These are phyloP conservation scores for Chrysoporthe austroafricana DNA, from an alignment of 2,329 filamentous ascomycete genomes.

Conservation along the genomic window DNA sequence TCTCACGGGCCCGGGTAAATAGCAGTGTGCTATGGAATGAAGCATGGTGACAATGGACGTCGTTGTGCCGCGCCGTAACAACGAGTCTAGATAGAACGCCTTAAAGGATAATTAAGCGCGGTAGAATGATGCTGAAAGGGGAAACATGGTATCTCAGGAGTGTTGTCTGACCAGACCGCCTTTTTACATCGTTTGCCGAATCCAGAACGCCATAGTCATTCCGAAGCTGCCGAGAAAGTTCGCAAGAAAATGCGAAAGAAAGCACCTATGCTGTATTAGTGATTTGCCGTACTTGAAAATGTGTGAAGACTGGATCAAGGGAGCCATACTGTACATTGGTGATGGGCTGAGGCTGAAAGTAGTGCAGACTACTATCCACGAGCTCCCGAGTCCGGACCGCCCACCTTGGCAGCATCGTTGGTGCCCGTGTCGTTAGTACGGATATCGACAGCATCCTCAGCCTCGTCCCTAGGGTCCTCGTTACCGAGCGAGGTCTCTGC, in stretches of 20 bases:
- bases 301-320: neutral
- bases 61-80: too few species aligned
- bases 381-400: neutral
- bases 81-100: too few species aligned
- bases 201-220: neutral
- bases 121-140: too few species aligned
- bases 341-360: neutral
- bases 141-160: constrained; percentile 21
- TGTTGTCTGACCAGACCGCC: constrained; percentile 12
- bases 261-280: neutral
- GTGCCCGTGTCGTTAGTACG: neutral
- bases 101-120: too few species aligned
- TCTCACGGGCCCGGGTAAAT: too few species aligned
- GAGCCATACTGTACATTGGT: neutral
- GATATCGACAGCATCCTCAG: neutral
- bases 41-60: too few species aligned
- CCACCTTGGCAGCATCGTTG: neutral
- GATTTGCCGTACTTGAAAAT: neutral
- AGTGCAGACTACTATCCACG: neutral
- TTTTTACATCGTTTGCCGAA: constrained; percentile 4
- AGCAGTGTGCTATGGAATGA: too few species aligned
- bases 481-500: neutral
- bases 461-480: neutral
- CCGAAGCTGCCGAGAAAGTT: neutral
- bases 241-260: neutral